phyloP scores from a whole-genome alignment of 2,329 filamentous ascomycete species.

The Mycocentrospora acerina region DNA sequence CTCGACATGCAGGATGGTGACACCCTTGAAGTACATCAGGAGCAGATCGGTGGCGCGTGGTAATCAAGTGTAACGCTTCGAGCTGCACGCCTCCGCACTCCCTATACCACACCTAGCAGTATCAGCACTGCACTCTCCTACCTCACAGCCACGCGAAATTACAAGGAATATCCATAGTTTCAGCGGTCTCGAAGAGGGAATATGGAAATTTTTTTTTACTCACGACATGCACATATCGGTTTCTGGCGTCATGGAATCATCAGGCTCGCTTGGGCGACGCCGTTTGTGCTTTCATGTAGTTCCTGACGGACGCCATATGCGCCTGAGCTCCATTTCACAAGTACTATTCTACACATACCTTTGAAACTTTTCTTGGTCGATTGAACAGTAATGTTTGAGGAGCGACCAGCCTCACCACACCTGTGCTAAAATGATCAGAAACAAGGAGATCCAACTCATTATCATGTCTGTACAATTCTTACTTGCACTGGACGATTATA shows the following conservation, averaged over 20 bases:
- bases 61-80: constrained; percentile 14
- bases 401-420: too few species aligned
- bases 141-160: constrained; percentile 7
- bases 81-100: constrained; percentile 4
- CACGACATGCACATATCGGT: constrained; percentile 27
- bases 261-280: constrained; percentile 20
- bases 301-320: constrained; percentile 16
- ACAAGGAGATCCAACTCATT: too few species aligned
- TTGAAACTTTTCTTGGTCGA: too few species aligned
- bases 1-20: constrained; percentile 97
- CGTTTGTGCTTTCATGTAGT: constrained; percentile 28
- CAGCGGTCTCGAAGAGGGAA: constrained; percentile 19
- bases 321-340: too few species aligned
- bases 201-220: constrained; percentile 15
- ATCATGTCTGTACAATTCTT: too few species aligned
- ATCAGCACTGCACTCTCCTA: constrained; percentile 3
- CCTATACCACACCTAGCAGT: constrained; percentile 2
- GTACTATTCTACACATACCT: too few species aligned
- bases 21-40: constrained; percentile 94
- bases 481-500: too few species aligned
- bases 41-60: constrained; percentile 81
- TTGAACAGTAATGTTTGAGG: too few species aligned
- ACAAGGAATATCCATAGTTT: constrained; percentile 14
- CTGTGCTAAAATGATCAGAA: too few species aligned
- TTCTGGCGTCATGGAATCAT: constrained; percentile 31